Evolutionary conservation across 1,284 basidiomycete genomes (phyloP), one percentile per base, ranked within the genome.

Genomic region (Filobasidium uniguttulatum): DNA sequence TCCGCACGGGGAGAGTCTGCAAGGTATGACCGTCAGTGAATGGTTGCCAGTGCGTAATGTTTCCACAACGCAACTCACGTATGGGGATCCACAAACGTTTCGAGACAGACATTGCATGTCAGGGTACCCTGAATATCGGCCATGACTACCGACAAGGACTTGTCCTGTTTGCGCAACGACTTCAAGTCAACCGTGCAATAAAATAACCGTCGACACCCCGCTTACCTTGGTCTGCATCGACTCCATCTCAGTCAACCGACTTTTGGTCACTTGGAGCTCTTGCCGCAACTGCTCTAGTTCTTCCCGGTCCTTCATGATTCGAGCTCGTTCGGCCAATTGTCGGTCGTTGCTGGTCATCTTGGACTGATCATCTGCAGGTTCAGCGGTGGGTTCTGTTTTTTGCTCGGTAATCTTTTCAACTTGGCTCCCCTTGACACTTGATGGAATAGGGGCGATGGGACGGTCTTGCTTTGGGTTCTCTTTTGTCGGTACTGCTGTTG

Each of bases 31-130:
- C 17, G 9, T n/a, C n/a, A n/a, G n/a, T n/a, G n/a, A n/a, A n/a
- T n/a, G n/a, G n/a, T n/a, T n/a, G n/a, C n/a, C n/a, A n/a, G n/a
- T n/a, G n/a, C n/a, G n/a, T n/a, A n/a, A n/a, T n/a, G n/a, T n/a
- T n/a, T n/a, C n/a, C n/a, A n/a, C n/a, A 17, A 5, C 29, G 14
- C 15, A 29, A 26, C 67, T 54, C 50, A 69, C 67, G 65, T 60
- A 52, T 69, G 63, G 6, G 68, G 65, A 48, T 69, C 65, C 14
- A 58, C 52, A 8, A 65, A 55, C 0, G 60, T 52, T 30, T 64
- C 64, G 26, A 66, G 60, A 49, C 67, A 69, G 20, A 69, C 62
- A 5, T 53, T 53, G 48, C 67, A 69, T 8, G 55, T 56, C 8
- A 65, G 49, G 3, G 61, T 61, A 28, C 68, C 62, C 15, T 54